A percentile compares a stretch with the other conserved stretches of the same genome.
Conservation (phyloP, 2,329 filamentous ascomycete genomes). For the Penicillium verrucosum region DNA sequence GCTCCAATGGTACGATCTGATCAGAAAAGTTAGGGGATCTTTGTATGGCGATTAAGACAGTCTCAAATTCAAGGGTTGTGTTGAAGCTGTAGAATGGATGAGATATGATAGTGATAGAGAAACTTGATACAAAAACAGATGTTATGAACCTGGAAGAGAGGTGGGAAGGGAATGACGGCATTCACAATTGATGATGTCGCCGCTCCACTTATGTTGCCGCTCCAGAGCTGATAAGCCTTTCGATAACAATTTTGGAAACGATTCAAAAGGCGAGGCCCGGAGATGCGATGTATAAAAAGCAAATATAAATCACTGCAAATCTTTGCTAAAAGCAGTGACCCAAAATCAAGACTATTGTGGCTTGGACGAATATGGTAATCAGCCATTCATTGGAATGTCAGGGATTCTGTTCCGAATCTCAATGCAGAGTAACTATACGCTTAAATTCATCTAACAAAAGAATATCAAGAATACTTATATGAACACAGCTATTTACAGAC, state of each 20-base stretch:
- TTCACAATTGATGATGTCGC: constrained; percentile 24
- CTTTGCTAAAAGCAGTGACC: neutral
- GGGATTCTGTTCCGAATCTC: neutral
- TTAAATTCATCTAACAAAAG: neutral
- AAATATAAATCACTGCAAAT: neutral
- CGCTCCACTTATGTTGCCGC: constrained; percentile 20
- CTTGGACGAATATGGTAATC: neutral
- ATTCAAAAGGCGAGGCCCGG: neutral
- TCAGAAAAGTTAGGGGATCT: neutral
- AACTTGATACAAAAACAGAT: neutral
- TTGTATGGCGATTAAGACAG: neutral
- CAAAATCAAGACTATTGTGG: neutral
- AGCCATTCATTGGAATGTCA: constrained; percentile 7
- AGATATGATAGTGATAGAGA: neutral
- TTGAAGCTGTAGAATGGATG: neutral
- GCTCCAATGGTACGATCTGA: neutral
- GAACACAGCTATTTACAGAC: neutral
- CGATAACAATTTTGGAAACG: neutral
- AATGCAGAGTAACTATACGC: neutral
- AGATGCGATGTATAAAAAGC: neutral
- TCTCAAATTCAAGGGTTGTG: neutral
- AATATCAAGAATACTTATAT: neutral
- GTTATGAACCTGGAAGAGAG: constrained; percentile 4
- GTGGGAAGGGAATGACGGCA: constrained; percentile 19
- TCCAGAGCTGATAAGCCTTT: constrained; percentile 19